Evolutionary conservation across 2,329 filamentous ascomycete species (phyloP), one percentile per base, ranked within the genome.

Genomic region (Aotearoamyces nothofagi): DNA sequence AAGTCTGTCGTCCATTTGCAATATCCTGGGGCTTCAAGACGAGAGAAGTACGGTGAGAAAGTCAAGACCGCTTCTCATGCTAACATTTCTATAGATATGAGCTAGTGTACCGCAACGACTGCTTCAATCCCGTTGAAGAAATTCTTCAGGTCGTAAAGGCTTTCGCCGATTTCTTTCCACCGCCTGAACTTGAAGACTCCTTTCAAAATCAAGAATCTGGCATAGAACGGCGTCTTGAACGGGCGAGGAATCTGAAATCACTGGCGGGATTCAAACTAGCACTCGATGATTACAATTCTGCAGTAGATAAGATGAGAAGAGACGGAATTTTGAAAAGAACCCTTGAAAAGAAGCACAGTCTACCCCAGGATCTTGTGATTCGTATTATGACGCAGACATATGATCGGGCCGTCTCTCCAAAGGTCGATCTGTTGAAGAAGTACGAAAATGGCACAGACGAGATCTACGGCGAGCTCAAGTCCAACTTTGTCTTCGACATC

Each of bases 391-490:
- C 69, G 31, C 86, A 98, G 50, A 78, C 83, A 13, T 96, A 94
- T 55, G 75, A 86, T 44, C 81, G 90, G 28, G 92, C 83, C 4
- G 90, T 98, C 5, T 90, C 86, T 2, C 86, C 83, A 5, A 73
- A 79, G 35, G 83, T 93, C 14, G 81, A 92, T 38, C 69, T 77
- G 7, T 69, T 96, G 9, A 72, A 74, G 33, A 76, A 80, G 43
- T 94, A 96, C 51, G 72, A 90, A 46, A 83, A 84, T 47, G 87
- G 86, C 42, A 82, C 80, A 39, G 83, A 92, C 53, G 87, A 92
- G 42, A 81, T 92, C 22, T 98, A 98, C 48, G 90, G 90, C 47
- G 90, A 98, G 52, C 69, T 98, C 15, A 63, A 90, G 16, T 78
- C 84, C 12, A 74, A 76, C 2, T 92, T 98, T 47, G 69, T 90